Conservation (phyloP, 305 asterid species). For the Ilex paraguariensis region DNA sequence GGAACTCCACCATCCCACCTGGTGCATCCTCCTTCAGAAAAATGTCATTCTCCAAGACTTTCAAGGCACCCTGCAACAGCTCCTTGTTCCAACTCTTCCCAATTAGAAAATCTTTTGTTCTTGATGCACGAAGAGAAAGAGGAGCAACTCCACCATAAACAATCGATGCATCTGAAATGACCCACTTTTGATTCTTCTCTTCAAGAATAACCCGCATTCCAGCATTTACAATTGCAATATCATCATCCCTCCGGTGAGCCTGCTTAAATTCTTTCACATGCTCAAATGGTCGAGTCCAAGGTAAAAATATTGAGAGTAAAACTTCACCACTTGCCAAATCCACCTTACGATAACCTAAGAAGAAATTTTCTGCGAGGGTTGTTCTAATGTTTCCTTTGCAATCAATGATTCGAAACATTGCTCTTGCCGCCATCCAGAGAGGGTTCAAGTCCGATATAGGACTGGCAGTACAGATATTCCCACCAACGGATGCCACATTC, state of each 20-base stretch:
- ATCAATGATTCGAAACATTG: slow-evolving; percentile 58
- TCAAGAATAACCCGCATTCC: slow-evolving; percentile 79
- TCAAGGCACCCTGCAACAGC: slow-evolving; percentile 55
- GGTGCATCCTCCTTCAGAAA: slow-evolving; percentile 82
- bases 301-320: slow-evolving; percentile 70
- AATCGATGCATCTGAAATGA: slow-evolving; percentile 68
- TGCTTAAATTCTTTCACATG: slow-evolving; percentile 91
- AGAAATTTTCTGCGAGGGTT: slow-evolving; percentile 63
- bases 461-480: slow-evolving; percentile 96
- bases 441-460: slow-evolving; percentile 98
- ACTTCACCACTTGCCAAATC: slow-evolving; percentile 70
- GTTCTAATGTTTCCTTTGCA: slow-evolving; percentile 54
- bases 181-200: slow-evolving; percentile 56
- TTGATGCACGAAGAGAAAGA: slow-evolving; percentile 50
- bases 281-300: slow-evolving; percentile 68
- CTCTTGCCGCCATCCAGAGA: slow-evolving; percentile 87
- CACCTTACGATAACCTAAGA: slow-evolving; percentile 82
- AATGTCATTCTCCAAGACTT: slow-evolving; percentile 63
- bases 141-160: slow-evolving; percentile 96
- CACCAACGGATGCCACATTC: slow-evolving; percentile 87
- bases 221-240: slow-evolving; percentile 91
- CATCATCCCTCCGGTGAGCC: slow-evolving; percentile 95
- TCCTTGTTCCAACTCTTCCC: slow-evolving; percentile 71
- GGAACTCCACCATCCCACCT: slow-evolving; percentile 96
- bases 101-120: slow-evolving; percentile 54